These are phyloP conservation scores for Boletus edulis DNA, from an alignment of 768 basidiomycete species.

Conservation along the genomic window DNA sequence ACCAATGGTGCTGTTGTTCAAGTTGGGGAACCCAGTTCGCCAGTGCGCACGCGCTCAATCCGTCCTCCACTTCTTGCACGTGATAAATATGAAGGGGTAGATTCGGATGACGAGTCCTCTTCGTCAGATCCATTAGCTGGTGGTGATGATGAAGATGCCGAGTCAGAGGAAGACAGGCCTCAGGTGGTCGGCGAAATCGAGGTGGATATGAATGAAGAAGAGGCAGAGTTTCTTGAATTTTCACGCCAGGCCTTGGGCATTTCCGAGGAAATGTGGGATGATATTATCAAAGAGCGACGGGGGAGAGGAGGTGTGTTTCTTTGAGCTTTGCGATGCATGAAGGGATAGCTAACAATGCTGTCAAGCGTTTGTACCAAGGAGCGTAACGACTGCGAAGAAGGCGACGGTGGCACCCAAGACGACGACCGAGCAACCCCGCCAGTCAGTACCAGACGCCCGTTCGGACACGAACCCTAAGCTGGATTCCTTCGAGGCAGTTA, in stretches of 20 bases:
- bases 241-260: slow-evolving; percentile 91
- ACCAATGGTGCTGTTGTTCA: slow-evolving; percentile 1
- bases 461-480: slow-evolving; percentile 64
- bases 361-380: slow-evolving; percentile 59
- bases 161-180: slow-evolving; percentile 79
- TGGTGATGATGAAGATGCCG: slow-evolving; percentile 46
- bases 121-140: slow-evolving; percentile 48
- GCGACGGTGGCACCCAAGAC: slow-evolving; percentile 1
- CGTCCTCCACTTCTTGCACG: slow-evolving; percentile 80
- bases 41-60: slow-evolving; percentile 43
- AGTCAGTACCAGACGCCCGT: slow-evolving; percentile 35
- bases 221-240: slow-evolving; percentile 94
- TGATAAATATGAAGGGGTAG: slow-evolving; percentile 87
- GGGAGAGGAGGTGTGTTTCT: slow-evolving; percentile 72
- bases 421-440: slow-evolving; percentile 7
- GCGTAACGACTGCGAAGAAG: slow-evolving; percentile 7
- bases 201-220: slow-evolving; percentile 89
- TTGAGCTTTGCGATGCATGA: neutral
- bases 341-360: slow-evolving; percentile 5
- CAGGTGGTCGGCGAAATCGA: slow-evolving; percentile 83
- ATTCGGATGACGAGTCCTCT: slow-evolving; percentile 87
- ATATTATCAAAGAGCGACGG: slow-evolving; percentile 79
- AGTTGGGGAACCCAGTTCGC: slow-evolving; percentile 3
- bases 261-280: slow-evolving; percentile 81
- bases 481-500: slow-evolving; percentile 92